Base-by-base conservation (phyloP, 495 filamentous ascomycete species). In the Podospora pseudopauciseta region DNA sequence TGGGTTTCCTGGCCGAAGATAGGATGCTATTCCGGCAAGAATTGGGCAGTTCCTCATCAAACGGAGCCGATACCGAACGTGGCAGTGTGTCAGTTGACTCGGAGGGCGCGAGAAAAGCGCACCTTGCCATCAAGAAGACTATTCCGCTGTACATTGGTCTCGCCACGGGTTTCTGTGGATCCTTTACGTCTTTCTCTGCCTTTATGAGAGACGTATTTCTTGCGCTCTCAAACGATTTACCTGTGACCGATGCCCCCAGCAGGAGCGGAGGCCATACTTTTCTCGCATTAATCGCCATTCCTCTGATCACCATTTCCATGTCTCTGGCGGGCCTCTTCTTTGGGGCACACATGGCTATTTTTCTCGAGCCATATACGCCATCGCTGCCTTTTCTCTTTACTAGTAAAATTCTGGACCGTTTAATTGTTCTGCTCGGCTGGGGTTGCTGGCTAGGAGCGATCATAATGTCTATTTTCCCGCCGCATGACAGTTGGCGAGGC, bases 141-240 rank as follows among this genome's bases (percentile, higher is more conserved):
- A 89, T 95, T 58, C 93, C 94, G 0, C 84, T 97, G 0, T 97
- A 95, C 75, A 91, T 97, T 66, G 95, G 95, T 20, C 87, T 99
- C 1, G 88, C 94, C 0, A 96, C 92, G 2, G 95, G 95, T 15
- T 97, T 96, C 80, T 98, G 95, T 77, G 95, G 95, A 65, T 93
- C 88, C 72, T 89, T 95, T 64, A 98, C 95, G 3, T 92, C 90
- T 53, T 98, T 97, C 79, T 97, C 93, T 0, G 88, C 91, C 15
- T 97, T 97, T 75, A 89, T 94, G 55, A 87, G 94, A 4, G 94
- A 96, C 73, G 78, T 84, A 60, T 97, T 96, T 77, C 83, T 96
- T n/a, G 89, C 92, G 0, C 76, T 97, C 15, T 89, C 91, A 6
- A 96, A 97, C 74, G 85, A 88, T 64, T 80, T 92, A 6, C 70